Evolutionary conservation across 2,329 filamentous ascomycete genomes (phyloP), one percentile per base, ranked within the genome.

Genomic region (Talaromyces sp.): DNA sequence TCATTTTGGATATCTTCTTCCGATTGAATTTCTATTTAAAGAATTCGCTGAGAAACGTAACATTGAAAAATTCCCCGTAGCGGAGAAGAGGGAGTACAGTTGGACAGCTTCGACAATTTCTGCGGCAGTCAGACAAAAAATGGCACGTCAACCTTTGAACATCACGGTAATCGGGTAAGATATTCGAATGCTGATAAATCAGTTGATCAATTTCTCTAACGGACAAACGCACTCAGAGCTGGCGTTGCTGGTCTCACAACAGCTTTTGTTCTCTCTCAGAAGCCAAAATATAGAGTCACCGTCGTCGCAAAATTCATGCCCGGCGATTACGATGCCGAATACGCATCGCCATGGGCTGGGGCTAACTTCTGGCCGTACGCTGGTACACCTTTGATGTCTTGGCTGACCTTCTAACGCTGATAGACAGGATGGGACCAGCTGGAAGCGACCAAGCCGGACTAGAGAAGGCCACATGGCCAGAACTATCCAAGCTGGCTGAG

Each of bases 261-360:
- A 1, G 86, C 87, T 38, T 77, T 87, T 26, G 74, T 85, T 17
- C 76, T 89, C 14, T 86, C 86, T 13, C 79, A 80, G 62, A 81
- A 86, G 66, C 73, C 77, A 5, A 68, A 75, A 11, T 82, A 87
- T 66, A 78, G 79, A 27, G 76, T 96, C 64, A 92, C 89, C 0
- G 80, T 96, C 38, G 80, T 91, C 32, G 89, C 91, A 5, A 96
- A 93, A 70, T 89, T 96, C 72, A 95, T 96, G 89, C 93, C 93
- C 0, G 93, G 93, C 38, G 93, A 97, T 78, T 95, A 93, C 74
- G 89, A 93, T 66, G 88, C 93, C 66, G 89, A 96, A 79, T 97
- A 96, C 73, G 88, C 90, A 0, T 96, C 90, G 6, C 91, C 91
- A 0, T 96, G 90, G 89, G 91, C 91, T 3, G 91, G 91, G 14